phyloP scores from a whole-genome alignment of 208 protist species.

The Trypanosoma melophagium region DNA sequence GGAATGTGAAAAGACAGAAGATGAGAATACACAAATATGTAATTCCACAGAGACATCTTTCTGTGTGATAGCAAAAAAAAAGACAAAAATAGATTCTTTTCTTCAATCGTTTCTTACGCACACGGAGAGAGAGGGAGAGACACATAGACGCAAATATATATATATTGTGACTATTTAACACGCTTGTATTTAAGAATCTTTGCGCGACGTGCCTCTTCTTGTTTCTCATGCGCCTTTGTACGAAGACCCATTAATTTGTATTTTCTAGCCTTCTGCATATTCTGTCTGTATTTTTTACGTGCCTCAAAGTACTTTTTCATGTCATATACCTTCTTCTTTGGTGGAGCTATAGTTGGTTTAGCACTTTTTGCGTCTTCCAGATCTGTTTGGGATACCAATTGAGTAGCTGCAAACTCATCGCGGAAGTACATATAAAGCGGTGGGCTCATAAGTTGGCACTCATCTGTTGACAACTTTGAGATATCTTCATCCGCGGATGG shows the following conservation, averaged over 20 bases:
- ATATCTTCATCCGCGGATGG: constrained; percentile 81
- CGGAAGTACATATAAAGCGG: constrained; percentile 91
- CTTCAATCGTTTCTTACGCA: neutral
- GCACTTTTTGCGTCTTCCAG: constrained; percentile 89
- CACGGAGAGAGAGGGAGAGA: no score
- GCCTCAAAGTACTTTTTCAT: constrained; percentile 90
- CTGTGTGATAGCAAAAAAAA: neutral
- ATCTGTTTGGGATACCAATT: constrained; percentile 88
- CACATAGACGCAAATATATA: neutral
- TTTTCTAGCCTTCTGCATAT: constrained; percentile 82
- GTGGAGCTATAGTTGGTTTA: constrained; percentile 65
- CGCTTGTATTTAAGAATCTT: constrained; percentile 89
- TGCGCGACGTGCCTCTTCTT: constrained; percentile 82
- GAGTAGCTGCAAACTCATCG: constrained; percentile 78
- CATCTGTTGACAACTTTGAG: constrained; percentile 81
- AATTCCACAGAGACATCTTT: no score
- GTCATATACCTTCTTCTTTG: constrained; percentile 92
- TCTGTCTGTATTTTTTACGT: constrained; percentile 87
- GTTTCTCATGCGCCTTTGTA: constrained; percentile 87
- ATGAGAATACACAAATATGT: neutral
- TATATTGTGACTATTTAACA: constrained; percentile 66
- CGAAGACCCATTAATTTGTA: constrained; percentile 83
- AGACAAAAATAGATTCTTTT: neutral
- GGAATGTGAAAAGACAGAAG: neutral
- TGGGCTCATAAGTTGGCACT: constrained; percentile 88